Base-by-base conservation (phyloP, 768 basidiomycete species). In the Auricularia cornea region DNA sequence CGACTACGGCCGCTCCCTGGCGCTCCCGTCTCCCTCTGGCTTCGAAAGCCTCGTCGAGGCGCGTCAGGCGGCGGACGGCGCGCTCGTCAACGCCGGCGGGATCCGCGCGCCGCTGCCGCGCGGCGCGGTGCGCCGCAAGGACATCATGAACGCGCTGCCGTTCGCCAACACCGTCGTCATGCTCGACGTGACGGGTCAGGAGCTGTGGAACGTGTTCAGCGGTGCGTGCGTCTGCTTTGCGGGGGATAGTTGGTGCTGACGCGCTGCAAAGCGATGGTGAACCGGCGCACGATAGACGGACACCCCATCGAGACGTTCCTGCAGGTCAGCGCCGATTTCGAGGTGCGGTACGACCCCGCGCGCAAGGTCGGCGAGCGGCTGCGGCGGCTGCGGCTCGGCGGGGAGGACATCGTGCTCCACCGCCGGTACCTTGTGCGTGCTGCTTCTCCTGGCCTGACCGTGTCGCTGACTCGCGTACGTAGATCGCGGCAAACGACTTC, bases 161-260 rank as follows among this genome's bases (percentile, higher is more conserved):
- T 81, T 81, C 66, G 75, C 74, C 12, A 79, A 79, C 67, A 68
- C 72, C 32, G 68, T 80, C 31, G 73, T 74, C 62, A 76, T 79
- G 64, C 70, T 81, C 61, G 62, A 69, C n/a, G 74, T 80, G 65
- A 78, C 76, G 11, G 79, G 78, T 20, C 68, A 68, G 12, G 70
- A 77, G 66, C 70, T 81, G 16, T 80, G 78, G 79, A 70, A 75
- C 44, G 69, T 76, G 60, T 76, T 80, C 60, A 78, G 79, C 63
- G 76, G 79, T 59, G 74, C 76, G 62, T 73, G 72, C 3, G 28
- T 11, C 54, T 16, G 28, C 54, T 48, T 20, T 57, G 54, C 1
- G 18, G 16, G 8, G 28, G 12, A n/a, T n/a, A n/a, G 26, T 6
- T 16, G 16, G 28, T 29, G 26, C 28, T 30, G 28, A 57, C 3